Base-by-base conservation (phyloP, 179 eudicot species). In the Beta lomatogona region DNA sequence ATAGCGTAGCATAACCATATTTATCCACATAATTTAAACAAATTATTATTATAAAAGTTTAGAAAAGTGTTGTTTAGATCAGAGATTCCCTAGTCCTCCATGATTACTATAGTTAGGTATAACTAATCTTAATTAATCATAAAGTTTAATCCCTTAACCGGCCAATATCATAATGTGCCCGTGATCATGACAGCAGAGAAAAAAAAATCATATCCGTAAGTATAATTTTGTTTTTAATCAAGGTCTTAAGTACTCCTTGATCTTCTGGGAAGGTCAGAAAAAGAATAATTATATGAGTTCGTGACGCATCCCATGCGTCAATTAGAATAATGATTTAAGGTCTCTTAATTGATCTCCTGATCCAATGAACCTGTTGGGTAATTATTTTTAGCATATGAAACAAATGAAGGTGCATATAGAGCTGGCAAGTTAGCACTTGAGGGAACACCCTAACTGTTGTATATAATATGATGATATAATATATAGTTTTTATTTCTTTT, bases 51-150 rank as follows among this genome's bases (percentile, higher is more conserved):
- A 21, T 4, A 4, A 9, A 9, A 7, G 8, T 21, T 10, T 70
- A 7, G 36, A 77, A 13, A 61, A 73, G 21, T 31, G 50, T 22
- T 76, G 65, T 84, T 73, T 83, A 82, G 54, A 79, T 77, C 80
- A 79, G 36, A 86, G 85, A 84, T 84, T 86, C 89, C 83, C 66
- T 84, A 69, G 75, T 82, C 57, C 80, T 71, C 76, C 71, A 84
- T 84, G 79, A 86, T 86, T 79, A 84, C 76, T 65, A 57, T 57
- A 79, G 76, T 82, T 73, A 82, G 73, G 83, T 79, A 79, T 84
- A 69, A 81, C 79, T 79, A 63, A 58, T 57, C 61, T 70, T 74
- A 53, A 59, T 48, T 69, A 81, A 78, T 85, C 80, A 72, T 59
- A 63, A 79, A 61, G 41, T 5, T 83, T 80, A 76, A 48, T 31